Conservation (phyloP, 139 green algal species). For the Coelastrella sp. region DNA sequence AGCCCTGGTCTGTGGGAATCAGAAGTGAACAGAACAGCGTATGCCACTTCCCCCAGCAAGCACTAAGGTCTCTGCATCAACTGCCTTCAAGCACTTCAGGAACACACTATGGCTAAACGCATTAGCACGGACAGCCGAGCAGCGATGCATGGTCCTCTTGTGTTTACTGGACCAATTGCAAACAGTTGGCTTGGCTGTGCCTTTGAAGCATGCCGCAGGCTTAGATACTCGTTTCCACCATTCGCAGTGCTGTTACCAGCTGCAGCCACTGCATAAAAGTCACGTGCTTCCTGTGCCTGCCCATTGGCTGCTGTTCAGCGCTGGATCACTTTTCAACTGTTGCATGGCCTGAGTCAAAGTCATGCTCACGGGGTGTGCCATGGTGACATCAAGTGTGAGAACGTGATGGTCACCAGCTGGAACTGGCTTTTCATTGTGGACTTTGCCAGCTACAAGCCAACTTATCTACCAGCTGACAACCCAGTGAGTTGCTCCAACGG, state of each 20-base stretch:
- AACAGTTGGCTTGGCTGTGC: too few relatives aligned
- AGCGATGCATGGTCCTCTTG: too few relatives aligned
- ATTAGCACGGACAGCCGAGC: too few relatives aligned
- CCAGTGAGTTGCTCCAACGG: slow-evolving; percentile 61
- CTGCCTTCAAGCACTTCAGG: too few relatives aligned
- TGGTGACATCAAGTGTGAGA: slow-evolving; percentile 95
- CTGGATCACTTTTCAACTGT: slow-evolving; percentile 95
- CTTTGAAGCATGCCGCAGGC: background rate
- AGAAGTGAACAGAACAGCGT: too few relatives aligned
- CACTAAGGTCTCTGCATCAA: too few relatives aligned
- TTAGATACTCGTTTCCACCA: background rate
- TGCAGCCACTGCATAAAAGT: background rate
- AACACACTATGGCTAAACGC: too few relatives aligned
- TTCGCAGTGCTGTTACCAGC: background rate
- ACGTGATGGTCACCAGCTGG: slow-evolving; percentile 95
- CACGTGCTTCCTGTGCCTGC: background rate
- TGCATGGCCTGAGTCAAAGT: slow-evolving; percentile 78
- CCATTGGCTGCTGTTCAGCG: slow-evolving; percentile 57
- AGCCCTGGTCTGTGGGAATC: too few relatives aligned
- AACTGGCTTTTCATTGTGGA: slow-evolving; percentile 93
- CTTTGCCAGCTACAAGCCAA: slow-evolving; percentile 95
- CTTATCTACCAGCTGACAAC: slow-evolving; percentile 93
- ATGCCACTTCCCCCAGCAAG: too few relatives aligned
- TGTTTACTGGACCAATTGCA: too few relatives aligned
- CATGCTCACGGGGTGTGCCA: slow-evolving; percentile 88